These are phyloP conservation scores for Coniella lustricola DNA, from an alignment of 2,329 filamentous ascomycete species.

Conservation along the genomic window DNA sequence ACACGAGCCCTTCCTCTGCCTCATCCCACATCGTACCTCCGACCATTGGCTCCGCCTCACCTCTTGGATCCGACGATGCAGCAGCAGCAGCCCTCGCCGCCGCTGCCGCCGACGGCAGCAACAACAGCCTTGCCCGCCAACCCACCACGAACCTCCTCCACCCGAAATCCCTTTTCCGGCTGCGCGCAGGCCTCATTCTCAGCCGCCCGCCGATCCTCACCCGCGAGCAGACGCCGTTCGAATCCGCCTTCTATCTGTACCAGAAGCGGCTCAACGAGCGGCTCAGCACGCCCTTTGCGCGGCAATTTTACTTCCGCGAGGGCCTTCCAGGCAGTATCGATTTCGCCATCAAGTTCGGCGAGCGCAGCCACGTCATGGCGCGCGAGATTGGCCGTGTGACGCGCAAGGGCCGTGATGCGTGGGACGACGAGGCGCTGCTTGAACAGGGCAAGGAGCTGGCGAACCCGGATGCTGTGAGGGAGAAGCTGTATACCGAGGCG, in stretches of 20 bases:
- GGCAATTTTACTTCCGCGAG: conserved; percentile 91
- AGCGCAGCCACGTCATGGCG: conserved; percentile 65
- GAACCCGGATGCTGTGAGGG: conserved; percentile 55
- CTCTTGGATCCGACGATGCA: conserved; percentile 19
- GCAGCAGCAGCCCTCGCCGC: too few relatives aligned
- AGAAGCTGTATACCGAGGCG: conserved; percentile 68
- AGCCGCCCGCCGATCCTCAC: conserved; percentile 86
- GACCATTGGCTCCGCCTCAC: conserved; percentile 19
- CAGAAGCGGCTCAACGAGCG: conserved; percentile 96
- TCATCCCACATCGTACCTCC: conserved; percentile 21
- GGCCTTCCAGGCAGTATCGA: conserved; percentile 78
- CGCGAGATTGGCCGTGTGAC: conserved; percentile 83
- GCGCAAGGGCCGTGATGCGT: conserved; percentile 56
- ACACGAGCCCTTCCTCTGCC: conserved; percentile 20
- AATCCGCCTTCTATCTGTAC: conserved; percentile 92
- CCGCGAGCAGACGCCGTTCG: conserved; percentile 75
- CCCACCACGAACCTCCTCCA: conserved; percentile 14
- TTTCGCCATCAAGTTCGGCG: conserved; percentile 79
- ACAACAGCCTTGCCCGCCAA: conserved; percentile 22
- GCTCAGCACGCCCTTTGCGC: conserved; percentile 65
- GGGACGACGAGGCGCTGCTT: conserved; percentile 86
- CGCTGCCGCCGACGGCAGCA: too few relatives aligned
- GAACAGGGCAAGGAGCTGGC: conserved; percentile 67
- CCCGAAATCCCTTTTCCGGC: conserved; percentile 33
- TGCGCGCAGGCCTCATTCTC: conserved; percentile 67